A percentile compares a stretch with the other conserved stretches of the same genome.
These are phyloP conservation scores for Musa troglodytarum DNA, from an alignment of 176 grass and related monocot genomes.

Conservation along the genomic window DNA sequence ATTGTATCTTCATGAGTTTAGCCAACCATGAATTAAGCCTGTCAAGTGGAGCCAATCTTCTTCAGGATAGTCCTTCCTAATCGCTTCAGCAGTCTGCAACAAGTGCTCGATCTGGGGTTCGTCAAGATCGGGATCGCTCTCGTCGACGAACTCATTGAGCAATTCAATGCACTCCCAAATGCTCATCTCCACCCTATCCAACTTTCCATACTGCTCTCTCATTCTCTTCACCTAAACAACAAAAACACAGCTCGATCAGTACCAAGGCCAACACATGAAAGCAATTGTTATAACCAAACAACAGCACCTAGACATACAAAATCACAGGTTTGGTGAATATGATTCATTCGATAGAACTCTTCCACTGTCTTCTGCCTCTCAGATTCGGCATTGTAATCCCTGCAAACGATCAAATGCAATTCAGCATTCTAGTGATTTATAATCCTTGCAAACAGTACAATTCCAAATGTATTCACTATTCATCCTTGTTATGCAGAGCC, in stretches of 20 bases:
- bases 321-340: constrained; percentile 55
- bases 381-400: constrained; percentile 61
- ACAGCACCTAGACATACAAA: constrained; percentile 25
- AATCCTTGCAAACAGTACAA: too few species aligned
- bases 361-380: constrained; percentile 71
- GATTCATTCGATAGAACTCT: constrained; percentile 69
- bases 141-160: constrained; percentile 74
- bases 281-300: neutral
- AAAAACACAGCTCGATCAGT: neutral
- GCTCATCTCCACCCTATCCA: constrained; percentile 70
- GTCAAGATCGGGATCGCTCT: constrained; percentile 92
- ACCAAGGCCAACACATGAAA: neutral
- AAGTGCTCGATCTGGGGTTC: constrained; percentile 98
- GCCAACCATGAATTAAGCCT: constrained; percentile 74
- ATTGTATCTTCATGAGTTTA: neutral
- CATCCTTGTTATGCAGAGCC: too few species aligned
- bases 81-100: constrained; percentile 87
- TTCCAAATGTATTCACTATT: too few species aligned
- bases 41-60: constrained; percentile 94
- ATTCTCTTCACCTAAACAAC: constrained; percentile 42
- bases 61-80: constrained; percentile 84
- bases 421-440: neutral
- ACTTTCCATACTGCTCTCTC: constrained; percentile 45
- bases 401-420: constrained; percentile 10
- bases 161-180: constrained; percentile 83